Conservation (phyloP, 192 early-diverging fungal species). For the Coemansia sp. region DNA sequence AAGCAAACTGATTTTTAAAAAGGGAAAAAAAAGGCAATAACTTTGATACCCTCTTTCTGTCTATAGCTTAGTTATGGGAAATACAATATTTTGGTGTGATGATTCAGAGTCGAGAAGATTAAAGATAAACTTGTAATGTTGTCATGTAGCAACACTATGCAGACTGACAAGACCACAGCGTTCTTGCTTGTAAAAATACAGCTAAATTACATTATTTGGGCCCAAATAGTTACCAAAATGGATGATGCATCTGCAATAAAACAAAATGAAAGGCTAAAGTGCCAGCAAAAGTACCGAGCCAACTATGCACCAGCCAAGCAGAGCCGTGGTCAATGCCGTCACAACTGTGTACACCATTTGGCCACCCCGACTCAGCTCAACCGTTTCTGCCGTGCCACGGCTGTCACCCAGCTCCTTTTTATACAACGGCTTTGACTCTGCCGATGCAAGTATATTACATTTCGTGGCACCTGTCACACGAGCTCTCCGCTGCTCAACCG, state of each 20-base stretch:
- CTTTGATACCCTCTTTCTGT: no score
- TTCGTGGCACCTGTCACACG: neutral
- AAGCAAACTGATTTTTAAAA: no score
- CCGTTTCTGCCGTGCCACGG: neutral
- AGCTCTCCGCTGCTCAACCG: conserved; percentile 5
- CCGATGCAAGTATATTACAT: neutral
- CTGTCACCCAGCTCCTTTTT: neutral
- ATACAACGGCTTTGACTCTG: neutral
- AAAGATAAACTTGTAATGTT: no score
- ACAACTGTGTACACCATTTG: neutral
- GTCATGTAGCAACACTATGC: no score
- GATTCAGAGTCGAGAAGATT: no score
- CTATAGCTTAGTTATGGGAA: no score
- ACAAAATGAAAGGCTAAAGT: conserved; percentile 6
- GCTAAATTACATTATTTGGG: no score
- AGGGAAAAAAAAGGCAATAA: no score
- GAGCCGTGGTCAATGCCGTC: conserved; percentile 18
- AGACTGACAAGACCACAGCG: no score
- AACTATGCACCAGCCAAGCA: conserved; percentile 35
- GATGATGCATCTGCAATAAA: neutral
- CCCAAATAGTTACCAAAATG: no score
- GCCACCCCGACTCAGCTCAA: neutral
- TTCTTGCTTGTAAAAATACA: no score
- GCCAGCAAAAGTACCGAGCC: conserved; percentile 25
- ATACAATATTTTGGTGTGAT: no score